These are phyloP conservation scores for Thymus mandschuricus DNA, from an alignment of 257 asterid species.

Conservation along the genomic window DNA sequence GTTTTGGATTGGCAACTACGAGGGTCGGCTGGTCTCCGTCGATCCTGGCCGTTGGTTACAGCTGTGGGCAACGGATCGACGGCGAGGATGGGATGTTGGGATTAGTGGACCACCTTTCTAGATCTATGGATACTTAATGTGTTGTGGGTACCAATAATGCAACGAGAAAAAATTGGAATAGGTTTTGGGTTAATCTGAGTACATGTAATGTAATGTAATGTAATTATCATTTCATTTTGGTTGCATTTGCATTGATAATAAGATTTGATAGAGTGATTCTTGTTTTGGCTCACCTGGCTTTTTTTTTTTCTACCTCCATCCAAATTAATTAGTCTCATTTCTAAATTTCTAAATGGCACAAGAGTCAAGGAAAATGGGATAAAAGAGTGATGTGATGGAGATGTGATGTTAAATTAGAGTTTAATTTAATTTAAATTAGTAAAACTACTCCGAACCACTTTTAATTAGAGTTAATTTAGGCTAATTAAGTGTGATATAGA, in stretches of 20 bases:
- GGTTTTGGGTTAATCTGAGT: background rate
- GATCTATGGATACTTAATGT: background rate
- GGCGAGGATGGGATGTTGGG: background rate
- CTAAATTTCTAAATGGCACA: too few relatives aligned
- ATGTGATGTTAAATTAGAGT: too few relatives aligned
- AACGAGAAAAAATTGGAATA: background rate
- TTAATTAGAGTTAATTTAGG: too few relatives aligned
- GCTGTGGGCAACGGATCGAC: background rate
- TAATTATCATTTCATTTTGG: background rate
- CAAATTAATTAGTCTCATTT: too few relatives aligned
- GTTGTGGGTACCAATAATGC: background rate
- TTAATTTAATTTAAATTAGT: too few relatives aligned
- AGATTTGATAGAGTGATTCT: too few relatives aligned
- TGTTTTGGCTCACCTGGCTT: too few relatives aligned
- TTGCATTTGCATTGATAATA: background rate
- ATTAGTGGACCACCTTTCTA: constrained; percentile 26
- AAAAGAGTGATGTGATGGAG: too few relatives aligned
- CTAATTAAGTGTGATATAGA: too few relatives aligned
- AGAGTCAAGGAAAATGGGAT: too few relatives aligned
- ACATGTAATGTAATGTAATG: background rate
- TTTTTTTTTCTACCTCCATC: too few relatives aligned
- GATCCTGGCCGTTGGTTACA: constrained; percentile 21
- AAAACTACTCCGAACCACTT: too few relatives aligned
- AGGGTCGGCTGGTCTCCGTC: background rate
- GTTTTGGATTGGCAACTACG: constrained; percentile 2